phyloP scores from a whole-genome alignment of 2,329 filamentous ascomycete genomes.

The Pseudohalonectria lignicola region DNA sequence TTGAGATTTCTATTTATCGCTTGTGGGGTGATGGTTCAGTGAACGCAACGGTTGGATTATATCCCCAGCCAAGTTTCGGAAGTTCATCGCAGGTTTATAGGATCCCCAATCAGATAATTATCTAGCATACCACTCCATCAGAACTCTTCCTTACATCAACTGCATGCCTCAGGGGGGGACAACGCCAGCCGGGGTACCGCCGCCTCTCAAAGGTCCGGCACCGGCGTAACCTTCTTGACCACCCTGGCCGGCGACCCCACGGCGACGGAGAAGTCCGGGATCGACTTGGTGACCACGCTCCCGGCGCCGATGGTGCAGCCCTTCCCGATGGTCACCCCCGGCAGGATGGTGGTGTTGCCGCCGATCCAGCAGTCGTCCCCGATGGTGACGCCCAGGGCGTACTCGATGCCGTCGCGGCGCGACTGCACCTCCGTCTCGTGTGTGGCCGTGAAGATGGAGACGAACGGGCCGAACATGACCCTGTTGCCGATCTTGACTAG shows the following conservation, averaged over 20 bases:
- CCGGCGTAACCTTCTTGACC: conserved; percentile 27
- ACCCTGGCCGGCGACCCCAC: conserved; percentile 36
- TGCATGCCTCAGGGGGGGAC: no score
- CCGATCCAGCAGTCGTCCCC: conserved; percentile 47
- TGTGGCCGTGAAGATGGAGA: conserved; percentile 58
- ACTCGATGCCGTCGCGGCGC: conserved; percentile 34
- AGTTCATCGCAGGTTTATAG: no score
- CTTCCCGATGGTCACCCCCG: conserved; percentile 40
- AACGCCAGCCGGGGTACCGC: no score
- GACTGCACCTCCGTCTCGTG: conserved; percentile 55
- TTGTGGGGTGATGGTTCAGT: no score
- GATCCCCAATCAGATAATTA: no score
- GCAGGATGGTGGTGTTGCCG: conserved; percentile 34
- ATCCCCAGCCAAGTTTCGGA: no score
- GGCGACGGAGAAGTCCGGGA: conserved; percentile 36
- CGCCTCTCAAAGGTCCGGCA: conserved; percentile 1
- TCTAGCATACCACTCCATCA: no score
- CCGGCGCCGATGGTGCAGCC: conserved; percentile 39
- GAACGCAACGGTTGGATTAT: no score
- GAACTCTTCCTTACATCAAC: no score
- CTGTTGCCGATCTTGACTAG: conserved; percentile 58
- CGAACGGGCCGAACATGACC: conserved; percentile 61
- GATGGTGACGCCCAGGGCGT: conserved; percentile 32
- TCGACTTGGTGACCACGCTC: conserved; percentile 35
- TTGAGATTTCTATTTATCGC: no score